Evolutionary conservation across 2,329 filamentous ascomycete genomes (phyloP).

Genomic region (Trichoderma cornu-damae): DNA sequence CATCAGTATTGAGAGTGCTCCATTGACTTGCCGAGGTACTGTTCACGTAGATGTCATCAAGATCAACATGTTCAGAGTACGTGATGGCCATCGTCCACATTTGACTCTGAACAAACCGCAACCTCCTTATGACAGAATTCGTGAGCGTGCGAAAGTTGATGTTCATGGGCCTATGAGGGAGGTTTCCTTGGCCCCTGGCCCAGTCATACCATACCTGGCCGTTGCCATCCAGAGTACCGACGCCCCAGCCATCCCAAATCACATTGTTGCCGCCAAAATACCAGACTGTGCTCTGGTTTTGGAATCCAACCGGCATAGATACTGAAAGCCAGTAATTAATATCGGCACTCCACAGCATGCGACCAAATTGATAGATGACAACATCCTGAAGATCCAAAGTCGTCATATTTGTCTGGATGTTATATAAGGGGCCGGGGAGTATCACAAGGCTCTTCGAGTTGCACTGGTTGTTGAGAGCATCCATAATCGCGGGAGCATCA

Average conservation of each 20-base stretch:
- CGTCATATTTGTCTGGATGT: constrained; percentile 34
- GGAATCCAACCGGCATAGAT: constrained; percentile 48
- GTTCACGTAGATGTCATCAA: constrained; percentile 51
- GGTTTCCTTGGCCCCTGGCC: constrained; percentile 40
- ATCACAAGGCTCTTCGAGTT: constrained; percentile 30
- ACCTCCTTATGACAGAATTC: constrained; percentile 43
- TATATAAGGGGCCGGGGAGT: constrained; percentile 32
- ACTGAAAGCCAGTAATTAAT: constrained; percentile 49
- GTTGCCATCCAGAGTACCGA: constrained; percentile 54
- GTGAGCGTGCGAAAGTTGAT: constrained; percentile 41
- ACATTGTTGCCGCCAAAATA: constrained; percentile 50
- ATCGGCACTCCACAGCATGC: constrained; percentile 39
- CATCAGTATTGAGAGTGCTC: constrained; percentile 39
- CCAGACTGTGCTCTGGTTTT: constrained; percentile 53
- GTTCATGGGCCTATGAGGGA: constrained; percentile 48
- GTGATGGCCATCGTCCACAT: constrained; percentile 57
- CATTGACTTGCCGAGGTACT: constrained; percentile 37
- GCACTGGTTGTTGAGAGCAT: constrained; percentile 32
- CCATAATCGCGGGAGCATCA: constrained; percentile 30
- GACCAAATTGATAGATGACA: constrained; percentile 41
- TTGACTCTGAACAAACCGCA: constrained; percentile 52
- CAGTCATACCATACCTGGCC: constrained; percentile 57
- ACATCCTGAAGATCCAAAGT: constrained; percentile 32
- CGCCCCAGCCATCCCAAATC: constrained; percentile 43
- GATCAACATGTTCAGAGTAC: constrained; percentile 41